Evolutionary conservation across 139 green algal genomes (phyloP).

Genomic region (Chlorella sp.): DNA sequence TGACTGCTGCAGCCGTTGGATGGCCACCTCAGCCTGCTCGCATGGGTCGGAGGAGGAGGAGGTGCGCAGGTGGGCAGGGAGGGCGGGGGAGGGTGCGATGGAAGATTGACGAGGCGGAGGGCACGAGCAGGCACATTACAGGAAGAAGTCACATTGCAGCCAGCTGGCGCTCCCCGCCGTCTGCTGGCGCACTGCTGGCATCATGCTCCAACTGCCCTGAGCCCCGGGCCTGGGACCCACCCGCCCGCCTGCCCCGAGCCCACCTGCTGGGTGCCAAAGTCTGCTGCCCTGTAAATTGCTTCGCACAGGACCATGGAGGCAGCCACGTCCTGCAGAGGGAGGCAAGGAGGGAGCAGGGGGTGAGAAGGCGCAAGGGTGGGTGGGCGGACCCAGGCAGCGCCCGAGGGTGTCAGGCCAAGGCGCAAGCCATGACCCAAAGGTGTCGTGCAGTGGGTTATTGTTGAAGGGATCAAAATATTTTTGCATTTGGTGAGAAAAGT

Average conservation of each 20-base stretch:
- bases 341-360: not conserved
- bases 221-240: not conserved
- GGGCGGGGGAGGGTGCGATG: not conserved
- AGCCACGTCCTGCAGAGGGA: constrained; percentile 1
- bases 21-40: constrained; percentile 21
- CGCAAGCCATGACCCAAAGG: too few species aligned
- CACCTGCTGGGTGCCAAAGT: constrained; percentile 4
- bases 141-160: too few species aligned
- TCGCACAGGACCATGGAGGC: constrained; percentile 16
- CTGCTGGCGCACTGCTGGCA: not conserved
- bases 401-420: too few species aligned
- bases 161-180: not conserved
- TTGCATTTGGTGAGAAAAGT: too few species aligned
- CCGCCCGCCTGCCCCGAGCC: not conserved
- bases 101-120: not conserved
- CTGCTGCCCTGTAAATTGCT: not conserved
- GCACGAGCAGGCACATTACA: not conserved
- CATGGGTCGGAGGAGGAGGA: not conserved
- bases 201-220: not conserved
- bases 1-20: constrained; percentile 13
- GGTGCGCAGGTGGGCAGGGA: not conserved
- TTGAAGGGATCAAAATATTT: too few species aligned
- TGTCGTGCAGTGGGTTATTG: too few species aligned
- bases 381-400: too few species aligned
- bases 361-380: not conserved